A percentile compares a stretch with the other conserved stretches of the same genome.
Evolutionary conservation across 2,329 filamentous ascomycete species (phyloP).

Genomic region (Fusarium sp.): DNA sequence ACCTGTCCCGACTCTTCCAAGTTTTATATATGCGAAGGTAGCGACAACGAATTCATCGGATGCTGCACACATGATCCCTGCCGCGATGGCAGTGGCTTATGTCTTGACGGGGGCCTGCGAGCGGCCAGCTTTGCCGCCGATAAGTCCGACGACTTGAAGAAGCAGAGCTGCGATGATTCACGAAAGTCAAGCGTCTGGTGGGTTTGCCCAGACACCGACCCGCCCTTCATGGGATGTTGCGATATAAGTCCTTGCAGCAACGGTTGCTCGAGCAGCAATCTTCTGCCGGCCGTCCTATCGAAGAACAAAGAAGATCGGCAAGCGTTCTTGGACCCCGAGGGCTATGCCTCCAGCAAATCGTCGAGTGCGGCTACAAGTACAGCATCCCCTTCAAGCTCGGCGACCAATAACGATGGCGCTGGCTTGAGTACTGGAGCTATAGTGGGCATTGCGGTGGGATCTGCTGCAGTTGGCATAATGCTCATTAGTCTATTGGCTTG

Average conservation of each 20-base stretch:
- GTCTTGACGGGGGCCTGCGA: background rate
- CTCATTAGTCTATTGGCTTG: too few relatives aligned
- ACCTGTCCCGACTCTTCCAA: background rate
- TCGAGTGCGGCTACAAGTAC: background rate
- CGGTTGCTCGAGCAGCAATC: background rate
- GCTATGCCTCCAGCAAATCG: background rate
- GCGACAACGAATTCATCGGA: background rate
- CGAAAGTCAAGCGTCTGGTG: background rate
- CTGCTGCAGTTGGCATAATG: too few relatives aligned
- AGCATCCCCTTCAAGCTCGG: background rate
- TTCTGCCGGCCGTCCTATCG: background rate
- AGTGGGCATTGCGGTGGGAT: background rate
- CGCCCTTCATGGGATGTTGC: background rate
- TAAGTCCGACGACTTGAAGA: background rate
- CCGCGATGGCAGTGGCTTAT: background rate
- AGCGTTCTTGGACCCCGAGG: background rate
- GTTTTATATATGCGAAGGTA: conserved; percentile 1
- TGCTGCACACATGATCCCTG: background rate
- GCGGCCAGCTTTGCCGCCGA: background rate
- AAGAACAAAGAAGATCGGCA: background rate
- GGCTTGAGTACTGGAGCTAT: background rate
- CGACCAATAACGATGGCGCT: background rate
- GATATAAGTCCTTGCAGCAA: background rate
- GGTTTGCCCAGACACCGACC: background rate
- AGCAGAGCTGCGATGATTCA: background rate